Conservation (phyloP, 2,329 filamentous ascomycete species). For the Metarhizium humberi region DNA sequence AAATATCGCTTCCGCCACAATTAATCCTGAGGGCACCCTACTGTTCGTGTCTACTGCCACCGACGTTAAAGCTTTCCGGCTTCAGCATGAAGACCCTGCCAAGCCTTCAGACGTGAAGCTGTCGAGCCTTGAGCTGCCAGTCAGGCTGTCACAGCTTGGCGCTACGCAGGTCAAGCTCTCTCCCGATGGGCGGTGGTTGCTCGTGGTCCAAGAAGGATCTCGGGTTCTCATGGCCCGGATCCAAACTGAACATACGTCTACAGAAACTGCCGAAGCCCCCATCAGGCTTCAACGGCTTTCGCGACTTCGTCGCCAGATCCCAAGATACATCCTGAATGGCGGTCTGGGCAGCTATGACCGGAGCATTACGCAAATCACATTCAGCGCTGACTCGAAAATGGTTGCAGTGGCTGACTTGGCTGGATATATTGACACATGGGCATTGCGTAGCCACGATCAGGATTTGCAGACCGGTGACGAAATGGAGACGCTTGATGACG, state of each 20-base stretch:
- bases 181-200: conserved; percentile 61
- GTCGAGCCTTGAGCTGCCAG: conserved; percentile 58
- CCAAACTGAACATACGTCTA: conserved; percentile 9
- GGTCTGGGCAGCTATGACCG: conserved; percentile 69
- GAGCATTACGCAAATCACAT: conserved; percentile 63
- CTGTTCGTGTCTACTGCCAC: conserved; percentile 68
- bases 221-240: conserved; percentile 39
- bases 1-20: conserved; percentile 66
- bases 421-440: conserved; percentile 82
- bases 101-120: conserved; percentile 56
- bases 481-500: conserved; percentile 22
- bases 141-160: conserved; percentile 46
- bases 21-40: conserved; percentile 63
- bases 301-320: conserved; percentile 43
- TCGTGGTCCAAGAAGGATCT: conserved; percentile 52
- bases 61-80: conserved; percentile 68
- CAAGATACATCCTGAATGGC: conserved; percentile 49
- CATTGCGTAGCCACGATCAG: conserved; percentile 42
- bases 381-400: conserved; percentile 72
- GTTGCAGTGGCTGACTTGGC: conserved; percentile 73
- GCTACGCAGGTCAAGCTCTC: conserved; percentile 64
- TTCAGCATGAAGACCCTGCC: conserved; percentile 42
- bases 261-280: conserved; percentile 10
- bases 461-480: conserved; percentile 21
- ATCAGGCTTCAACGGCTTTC: conserved; percentile 37